A percentile compares a stretch with the other conserved stretches of the same genome.
Conservation (phyloP, 495 filamentous ascomycete genomes). For the Neurospora cerealis region DNA sequence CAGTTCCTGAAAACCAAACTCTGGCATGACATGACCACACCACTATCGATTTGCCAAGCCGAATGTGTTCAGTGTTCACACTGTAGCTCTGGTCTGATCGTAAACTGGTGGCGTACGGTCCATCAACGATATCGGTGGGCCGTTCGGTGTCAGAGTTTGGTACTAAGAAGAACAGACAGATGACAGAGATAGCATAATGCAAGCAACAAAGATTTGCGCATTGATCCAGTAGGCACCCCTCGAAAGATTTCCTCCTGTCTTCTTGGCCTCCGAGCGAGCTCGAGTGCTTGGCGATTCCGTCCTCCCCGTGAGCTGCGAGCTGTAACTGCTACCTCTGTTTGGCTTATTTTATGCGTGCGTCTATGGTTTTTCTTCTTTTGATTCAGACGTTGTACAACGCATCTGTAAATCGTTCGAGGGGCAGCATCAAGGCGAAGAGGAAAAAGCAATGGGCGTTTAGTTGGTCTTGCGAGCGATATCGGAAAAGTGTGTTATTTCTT, state of each 20-base stretch:
- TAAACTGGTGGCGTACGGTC: background rate
- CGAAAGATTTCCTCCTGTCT: background rate
- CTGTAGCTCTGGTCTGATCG: background rate
- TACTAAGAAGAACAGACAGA: background rate
- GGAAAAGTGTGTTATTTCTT: background rate
- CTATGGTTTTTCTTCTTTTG: background rate
- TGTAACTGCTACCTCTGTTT: background rate
- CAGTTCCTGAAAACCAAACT: background rate
- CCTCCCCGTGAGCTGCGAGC: background rate
- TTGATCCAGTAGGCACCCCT: background rate
- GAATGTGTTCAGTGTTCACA: background rate
- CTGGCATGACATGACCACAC: background rate
- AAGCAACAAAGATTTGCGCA: background rate
- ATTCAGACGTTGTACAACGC: background rate
- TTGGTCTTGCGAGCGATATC: background rate
- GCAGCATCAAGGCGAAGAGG: background rate
- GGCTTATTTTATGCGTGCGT: background rate
- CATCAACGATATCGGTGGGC: background rate
- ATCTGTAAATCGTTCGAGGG: background rate
- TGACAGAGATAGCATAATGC: background rate
- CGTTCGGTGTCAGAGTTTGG: background rate
- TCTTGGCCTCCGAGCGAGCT: background rate
- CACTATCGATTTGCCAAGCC: background rate
- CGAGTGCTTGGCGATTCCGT: background rate
- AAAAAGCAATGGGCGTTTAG: background rate